Evolutionary conservation across 768 basidiomycete genomes (phyloP).

Genomic region (Hygrocybe coccinea): DNA sequence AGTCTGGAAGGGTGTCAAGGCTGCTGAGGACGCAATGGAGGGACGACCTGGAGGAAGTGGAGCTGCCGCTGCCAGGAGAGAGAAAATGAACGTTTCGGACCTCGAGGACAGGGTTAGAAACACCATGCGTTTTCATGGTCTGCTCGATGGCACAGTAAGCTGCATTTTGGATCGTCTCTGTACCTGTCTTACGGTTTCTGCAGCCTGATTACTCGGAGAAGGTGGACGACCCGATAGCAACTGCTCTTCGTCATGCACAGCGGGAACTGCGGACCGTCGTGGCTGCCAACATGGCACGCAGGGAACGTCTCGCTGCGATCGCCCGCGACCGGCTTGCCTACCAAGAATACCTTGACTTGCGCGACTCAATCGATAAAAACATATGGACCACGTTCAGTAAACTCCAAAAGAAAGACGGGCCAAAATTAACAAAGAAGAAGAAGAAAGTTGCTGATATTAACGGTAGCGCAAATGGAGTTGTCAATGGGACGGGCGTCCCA

Average conservation of each 20-base stretch:
- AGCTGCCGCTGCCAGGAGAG: constrained; percentile 67
- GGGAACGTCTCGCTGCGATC: constrained; percentile 62
- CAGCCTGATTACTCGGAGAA: constrained; percentile 72
- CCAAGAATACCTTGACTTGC: constrained; percentile 82
- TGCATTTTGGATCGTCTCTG: neutral
- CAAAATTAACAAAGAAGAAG: constrained; percentile 78
- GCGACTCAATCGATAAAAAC: constrained; percentile 84
- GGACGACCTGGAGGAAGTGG: constrained; percentile 76
- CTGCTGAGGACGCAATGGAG: constrained; percentile 81
- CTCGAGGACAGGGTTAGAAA: constrained; percentile 71
- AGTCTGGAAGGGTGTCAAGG: constrained; percentile 74
- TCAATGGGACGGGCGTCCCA: constrained; percentile 28
- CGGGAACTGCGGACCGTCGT: constrained; percentile 70
- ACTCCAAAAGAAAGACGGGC: constrained; percentile 75
- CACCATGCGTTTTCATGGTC: constrained; percentile 71
- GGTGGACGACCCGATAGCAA: constrained; percentile 92
- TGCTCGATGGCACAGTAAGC: constrained; percentile 67
- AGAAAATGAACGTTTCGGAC: constrained; percentile 74
- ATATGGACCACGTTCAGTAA: constrained; percentile 71
- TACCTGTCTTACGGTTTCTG: constrained; percentile 6
- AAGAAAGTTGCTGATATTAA: constrained; percentile 40
- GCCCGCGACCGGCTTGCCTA: constrained; percentile 86
- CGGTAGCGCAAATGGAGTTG: constrained; percentile 26
- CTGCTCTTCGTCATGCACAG: constrained; percentile 86
- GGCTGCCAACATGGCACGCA: constrained; percentile 79